These are phyloP conservation scores for Zymoseptoria tritici DNA, from an alignment of 2,329 filamentous ascomycete genomes.

Conservation along the genomic window DNA sequence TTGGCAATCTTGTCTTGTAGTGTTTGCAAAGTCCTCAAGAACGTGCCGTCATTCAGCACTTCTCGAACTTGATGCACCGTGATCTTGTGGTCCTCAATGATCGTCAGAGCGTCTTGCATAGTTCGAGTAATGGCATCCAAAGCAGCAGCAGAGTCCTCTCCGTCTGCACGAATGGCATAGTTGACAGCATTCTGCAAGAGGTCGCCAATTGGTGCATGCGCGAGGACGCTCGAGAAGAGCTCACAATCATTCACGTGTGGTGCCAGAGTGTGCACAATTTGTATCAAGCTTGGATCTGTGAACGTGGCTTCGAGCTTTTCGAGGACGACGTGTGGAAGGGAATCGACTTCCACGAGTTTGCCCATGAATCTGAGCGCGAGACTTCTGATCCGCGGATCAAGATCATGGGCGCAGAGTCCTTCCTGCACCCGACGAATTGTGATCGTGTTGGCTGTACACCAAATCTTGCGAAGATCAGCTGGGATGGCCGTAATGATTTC, in stretches of 20 bases:
- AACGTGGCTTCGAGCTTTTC: constrained; percentile 15
- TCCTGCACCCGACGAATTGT: constrained; percentile 30
- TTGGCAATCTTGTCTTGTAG: constrained; percentile 2
- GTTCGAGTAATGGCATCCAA: constrained; percentile 11
- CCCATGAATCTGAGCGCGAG: constrained; percentile 23
- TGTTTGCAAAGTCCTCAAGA: constrained; percentile 5
- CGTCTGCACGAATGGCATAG: constrained; percentile 9
- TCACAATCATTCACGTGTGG: constrained; percentile 13
- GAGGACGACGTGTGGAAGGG: constrained; percentile 17
- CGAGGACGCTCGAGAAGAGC: constrained; percentile 14
- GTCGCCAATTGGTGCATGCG: constrained; percentile 11
- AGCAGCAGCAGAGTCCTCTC: constrained; percentile 8
- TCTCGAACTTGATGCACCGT: constrained; percentile 13
- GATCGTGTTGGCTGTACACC: constrained; percentile 25
- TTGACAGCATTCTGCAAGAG: constrained; percentile 13
- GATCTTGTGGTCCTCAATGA: constrained; percentile 15
- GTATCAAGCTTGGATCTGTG: constrained; percentile 7
- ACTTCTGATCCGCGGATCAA: constrained; percentile 16
- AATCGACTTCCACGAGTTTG: constrained; percentile 19
- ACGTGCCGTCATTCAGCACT: constrained; percentile 9
- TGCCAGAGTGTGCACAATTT: constrained; percentile 12
- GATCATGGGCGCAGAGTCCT: constrained; percentile 20
- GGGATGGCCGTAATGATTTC: constrained; percentile 25
- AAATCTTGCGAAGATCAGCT: constrained; percentile 20
- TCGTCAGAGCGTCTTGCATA: constrained; percentile 5